These are phyloP conservation scores for Malania oleifera DNA, from an alignment of 164 flowering plant species.

Conservation along the genomic window DNA sequence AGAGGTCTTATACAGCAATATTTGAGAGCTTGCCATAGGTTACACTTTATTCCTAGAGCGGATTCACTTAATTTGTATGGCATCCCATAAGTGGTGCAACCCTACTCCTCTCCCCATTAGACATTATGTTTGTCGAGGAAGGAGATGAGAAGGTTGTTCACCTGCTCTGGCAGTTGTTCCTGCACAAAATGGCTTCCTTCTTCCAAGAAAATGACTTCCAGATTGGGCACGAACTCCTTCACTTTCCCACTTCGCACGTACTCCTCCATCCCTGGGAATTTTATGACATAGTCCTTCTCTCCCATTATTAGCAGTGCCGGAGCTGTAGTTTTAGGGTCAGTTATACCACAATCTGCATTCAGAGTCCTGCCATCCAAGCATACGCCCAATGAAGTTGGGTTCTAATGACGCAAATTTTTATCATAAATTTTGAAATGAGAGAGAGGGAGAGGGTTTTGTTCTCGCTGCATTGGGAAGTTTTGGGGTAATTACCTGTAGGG, in stretches of 20 bases:
- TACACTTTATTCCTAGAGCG: too few species aligned
- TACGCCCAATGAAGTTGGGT: too few species aligned
- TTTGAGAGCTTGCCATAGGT: too few species aligned
- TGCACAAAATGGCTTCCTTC: conserved; percentile 60
- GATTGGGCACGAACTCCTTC: conserved; percentile 37
- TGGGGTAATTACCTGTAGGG: conserved; percentile 53
- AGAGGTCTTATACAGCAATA: too few species aligned
- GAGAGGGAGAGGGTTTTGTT: too few species aligned
- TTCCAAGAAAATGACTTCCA: conserved; percentile 35
- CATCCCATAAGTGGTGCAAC: too few species aligned
- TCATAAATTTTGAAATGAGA: too few species aligned
- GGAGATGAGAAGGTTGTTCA: conserved; percentile 34
- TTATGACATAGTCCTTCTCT: conserved; percentile 43
- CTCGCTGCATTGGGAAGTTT: not conserved
- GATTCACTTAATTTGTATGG: too few species aligned
- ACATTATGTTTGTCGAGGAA: conserved; percentile 47
- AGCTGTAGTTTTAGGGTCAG: conserved; percentile 27
- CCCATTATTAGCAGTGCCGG: conserved; percentile 59
- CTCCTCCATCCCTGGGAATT: conserved; percentile 46
- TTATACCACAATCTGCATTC: conserved; percentile 13
- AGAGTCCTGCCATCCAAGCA: conserved; percentile 32
- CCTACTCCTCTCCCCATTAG: too few species aligned
- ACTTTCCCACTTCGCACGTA: conserved; percentile 35
- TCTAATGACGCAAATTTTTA: too few species aligned
- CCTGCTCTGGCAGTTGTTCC: conserved; percentile 52